Base-by-base conservation (phyloP, 495 filamentous ascomycete genomes). In the Cryomyces minteri region DNA sequence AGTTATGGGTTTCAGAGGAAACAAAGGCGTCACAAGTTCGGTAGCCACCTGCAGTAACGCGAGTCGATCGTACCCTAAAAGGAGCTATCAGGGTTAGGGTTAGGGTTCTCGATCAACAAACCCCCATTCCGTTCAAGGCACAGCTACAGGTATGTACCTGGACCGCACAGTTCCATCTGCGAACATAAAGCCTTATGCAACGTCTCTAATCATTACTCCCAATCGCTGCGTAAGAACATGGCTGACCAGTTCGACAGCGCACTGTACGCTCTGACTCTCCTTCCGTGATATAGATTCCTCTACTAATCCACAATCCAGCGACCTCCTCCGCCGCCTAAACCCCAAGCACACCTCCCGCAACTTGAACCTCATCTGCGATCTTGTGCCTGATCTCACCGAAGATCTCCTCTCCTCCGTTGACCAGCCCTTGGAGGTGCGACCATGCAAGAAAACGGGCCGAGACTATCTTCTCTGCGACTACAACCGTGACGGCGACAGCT, bases 401-500 rank as follows among this genome's bases (percentile, higher is more conserved):
- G 90, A 99, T 58, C 83, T 99, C 30, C 86, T 99, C 48, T 86
- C 88, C 49, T 93, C 87, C 32, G 88, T 96, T 50, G 90, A 99
- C 64, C 86, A 94, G 60, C 92, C 92, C 40, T 79, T 99, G 25
- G 77, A 84, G 42, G 71, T 90, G 40, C 78, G 79, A 48, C 81
- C 82, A 49, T 96, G 90, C 69, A 69, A 71, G 45, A 83, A 87
- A 62, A 84, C 83, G 45, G 85, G 82, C 50, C 82, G 88, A 44
- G 90, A 96, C 67, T 99, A 94, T 67, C 76, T 99, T 37, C 83
- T 94, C 50, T 99, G 90, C 70, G 90, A 99, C 71, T 99, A 96
- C 70, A 99, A 99, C 71, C 86, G 90, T 43, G 90, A 99, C 65
- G 92, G 92, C 43, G 90, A 95, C 63, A 87, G 80, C 65, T 93